phyloP scores from a whole-genome alignment of 164 flowering plant species.

The Protea cynaroides region DNA sequence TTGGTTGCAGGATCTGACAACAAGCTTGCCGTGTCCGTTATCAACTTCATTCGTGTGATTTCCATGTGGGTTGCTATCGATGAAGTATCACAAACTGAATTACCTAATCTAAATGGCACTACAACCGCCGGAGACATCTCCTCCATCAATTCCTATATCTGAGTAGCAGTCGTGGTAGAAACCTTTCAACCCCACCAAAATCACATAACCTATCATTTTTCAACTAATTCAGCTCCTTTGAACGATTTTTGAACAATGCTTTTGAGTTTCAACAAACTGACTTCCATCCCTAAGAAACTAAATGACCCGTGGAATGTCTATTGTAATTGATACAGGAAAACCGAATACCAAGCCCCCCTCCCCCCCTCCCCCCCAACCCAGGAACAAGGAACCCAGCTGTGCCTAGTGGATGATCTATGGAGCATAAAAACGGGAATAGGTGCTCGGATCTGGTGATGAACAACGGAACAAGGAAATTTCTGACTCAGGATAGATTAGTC shows the following conservation, averaged over 20 bases:
- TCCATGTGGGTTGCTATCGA: slow-evolving; percentile 24
- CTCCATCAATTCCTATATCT: slow-evolving; percentile 40
- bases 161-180: slow-evolving; percentile 2
- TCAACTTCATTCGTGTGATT: slow-evolving; percentile 37
- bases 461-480: slow-evolving; percentile 7
- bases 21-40: slow-evolving; percentile 33
- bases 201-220: slow-evolving; percentile 21
- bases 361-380: too few species aligned
- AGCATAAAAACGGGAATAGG: slow-evolving; percentile 8
- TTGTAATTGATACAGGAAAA: background rate
- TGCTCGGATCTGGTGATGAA: slow-evolving; percentile 19
- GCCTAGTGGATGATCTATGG: background rate
- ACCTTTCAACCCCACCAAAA: slow-evolving; percentile 11
- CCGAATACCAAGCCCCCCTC: background rate
- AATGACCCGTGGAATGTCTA: slow-evolving; percentile 5
- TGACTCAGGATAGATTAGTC: background rate
- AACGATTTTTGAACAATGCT: background rate
- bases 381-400: background rate
- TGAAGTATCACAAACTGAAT: slow-evolving; percentile 31
- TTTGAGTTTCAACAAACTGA: slow-evolving; percentile 1
- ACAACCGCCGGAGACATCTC: slow-evolving; percentile 41
- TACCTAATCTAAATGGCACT: slow-evolving; percentile 41
- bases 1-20: slow-evolving; percentile 23
- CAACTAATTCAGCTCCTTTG: slow-evolving; percentile 12
- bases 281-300: slow-evolving; percentile 12